Conservation (phyloP, 129 eudicot species). For the Heracleum sosnowskyi region DNA sequence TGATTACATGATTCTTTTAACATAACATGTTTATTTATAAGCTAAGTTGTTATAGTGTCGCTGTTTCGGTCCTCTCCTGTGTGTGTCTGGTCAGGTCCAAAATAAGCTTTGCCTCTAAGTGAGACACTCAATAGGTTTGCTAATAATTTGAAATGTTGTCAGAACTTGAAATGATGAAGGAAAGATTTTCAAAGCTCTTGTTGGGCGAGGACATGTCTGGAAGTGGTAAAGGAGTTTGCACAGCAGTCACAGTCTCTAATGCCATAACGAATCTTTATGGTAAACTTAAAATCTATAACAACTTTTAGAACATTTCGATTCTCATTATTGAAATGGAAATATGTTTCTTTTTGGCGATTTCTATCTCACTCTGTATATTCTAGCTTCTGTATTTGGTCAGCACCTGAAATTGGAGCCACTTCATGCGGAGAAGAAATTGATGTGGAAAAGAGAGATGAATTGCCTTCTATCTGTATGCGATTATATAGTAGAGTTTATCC, state of each 20-base stretch:
- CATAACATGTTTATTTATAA: background rate
- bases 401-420: constrained; percentile 75
- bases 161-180: constrained; percentile 93
- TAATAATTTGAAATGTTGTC: constrained; percentile 2
- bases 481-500: constrained; percentile 64
- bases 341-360: background rate
- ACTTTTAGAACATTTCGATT: background rate
- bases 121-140: background rate
- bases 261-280: constrained; percentile 89
- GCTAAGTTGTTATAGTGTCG: background rate
- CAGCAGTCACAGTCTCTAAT: constrained; percentile 82
- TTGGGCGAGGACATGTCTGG: constrained; percentile 97
- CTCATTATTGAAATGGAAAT: background rate
- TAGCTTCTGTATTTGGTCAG: constrained; percentile 81
- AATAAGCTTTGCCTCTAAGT: background rate
- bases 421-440: constrained; percentile 60
- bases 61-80: background rate
- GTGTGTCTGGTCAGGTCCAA: background rate
- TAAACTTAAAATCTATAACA: constrained; percentile 4
- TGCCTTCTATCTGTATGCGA: constrained; percentile 84
- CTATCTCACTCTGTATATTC: background rate
- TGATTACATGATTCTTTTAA: background rate
- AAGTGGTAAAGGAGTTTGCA: constrained; percentile 81
- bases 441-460: constrained; percentile 94
- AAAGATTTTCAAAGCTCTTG: constrained; percentile 81